phyloP scores from a whole-genome alignment of 352 stramenopile genomes.

The Phytophthora crassamura region DNA sequence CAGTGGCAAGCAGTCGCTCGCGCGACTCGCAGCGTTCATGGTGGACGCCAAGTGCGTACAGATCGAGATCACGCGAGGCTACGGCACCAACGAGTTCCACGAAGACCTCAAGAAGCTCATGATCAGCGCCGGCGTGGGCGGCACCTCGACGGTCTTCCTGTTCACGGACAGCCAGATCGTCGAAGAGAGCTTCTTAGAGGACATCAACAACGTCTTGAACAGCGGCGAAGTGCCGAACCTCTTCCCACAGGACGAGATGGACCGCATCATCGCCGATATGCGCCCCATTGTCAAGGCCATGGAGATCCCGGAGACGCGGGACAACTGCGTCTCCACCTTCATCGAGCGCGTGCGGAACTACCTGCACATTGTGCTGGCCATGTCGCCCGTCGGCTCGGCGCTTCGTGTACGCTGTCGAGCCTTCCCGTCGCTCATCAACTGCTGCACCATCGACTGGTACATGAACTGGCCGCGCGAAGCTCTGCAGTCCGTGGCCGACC shows the following conservation, averaged over 20 bases:
- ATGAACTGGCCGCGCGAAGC: constrained; percentile 95
- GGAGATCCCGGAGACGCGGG: constrained; percentile 90
- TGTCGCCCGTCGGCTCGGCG: constrained; percentile 94
- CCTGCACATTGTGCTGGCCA: constrained; percentile 95
- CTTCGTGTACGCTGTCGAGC: constrained; percentile 93
- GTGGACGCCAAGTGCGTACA: constrained; percentile 91
- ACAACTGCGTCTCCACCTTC: constrained; percentile 92
- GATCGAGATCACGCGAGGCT: constrained; percentile 94
- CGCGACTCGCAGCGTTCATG: constrained; percentile 91
- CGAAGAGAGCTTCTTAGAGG: constrained; percentile 95
- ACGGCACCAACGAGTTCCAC: constrained; percentile 90
- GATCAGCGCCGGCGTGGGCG: constrained; percentile 91
- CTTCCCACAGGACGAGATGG: constrained; percentile 93
- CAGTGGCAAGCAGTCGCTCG: constrained; percentile 94
- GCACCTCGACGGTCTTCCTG: constrained; percentile 86
- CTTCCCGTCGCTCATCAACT: constrained; percentile 96
- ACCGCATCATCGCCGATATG: constrained; percentile 94
- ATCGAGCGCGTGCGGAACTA: constrained; percentile 93
- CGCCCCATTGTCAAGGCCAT: constrained; percentile 87
- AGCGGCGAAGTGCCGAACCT: constrained; percentile 96
- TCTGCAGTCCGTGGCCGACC: constrained; percentile 90
- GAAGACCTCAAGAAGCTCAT: constrained; percentile 96
- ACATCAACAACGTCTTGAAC: constrained; percentile 98
- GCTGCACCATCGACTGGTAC: constrained; percentile 97
- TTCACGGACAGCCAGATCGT: constrained; percentile 97